Evolutionary conservation across 441 rosid species (phyloP).

Genomic region (Cnidoscolus chayamansa): DNA sequence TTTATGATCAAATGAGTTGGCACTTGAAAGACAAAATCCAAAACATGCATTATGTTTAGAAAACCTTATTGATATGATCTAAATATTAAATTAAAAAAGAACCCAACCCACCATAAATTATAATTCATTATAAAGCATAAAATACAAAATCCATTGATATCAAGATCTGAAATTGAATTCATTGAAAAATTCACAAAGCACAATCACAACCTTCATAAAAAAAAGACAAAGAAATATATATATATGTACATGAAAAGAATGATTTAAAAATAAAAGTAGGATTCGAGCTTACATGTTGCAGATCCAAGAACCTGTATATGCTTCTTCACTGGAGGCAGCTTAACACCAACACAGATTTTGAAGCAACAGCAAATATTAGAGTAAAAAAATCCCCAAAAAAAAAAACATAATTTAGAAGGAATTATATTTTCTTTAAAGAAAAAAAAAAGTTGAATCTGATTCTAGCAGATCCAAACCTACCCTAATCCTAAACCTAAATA

Average conservation of each 20-base stretch:
- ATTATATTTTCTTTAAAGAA: background rate
- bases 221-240: background rate
- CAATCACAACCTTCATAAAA: constrained; percentile 2
- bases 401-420: constrained; percentile 11
- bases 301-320: constrained; percentile 42
- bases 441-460: constrained; percentile 12
- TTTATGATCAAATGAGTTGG: background rate
- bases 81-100: background rate
- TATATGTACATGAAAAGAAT: background rate
- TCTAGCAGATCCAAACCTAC: constrained; percentile 54
- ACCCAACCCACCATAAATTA: constrained; percentile 9
- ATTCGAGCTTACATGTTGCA: constrained; percentile 44
- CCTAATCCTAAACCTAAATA: constrained; percentile 11
- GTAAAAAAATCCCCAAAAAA: constrained; percentile 13
- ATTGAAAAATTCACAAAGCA: background rate
- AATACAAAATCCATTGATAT: background rate
- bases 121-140: background rate
- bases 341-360: constrained; percentile 38
- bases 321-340: constrained; percentile 44
- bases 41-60: constrained; percentile 14
- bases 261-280: background rate
- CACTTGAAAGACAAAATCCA: constrained; percentile 4
- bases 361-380: constrained; percentile 10
- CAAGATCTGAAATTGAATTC: background rate
- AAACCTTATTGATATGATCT: background rate